These are phyloP conservation scores for Yamadazyma nakazawae DNA, from an alignment of 805 yeast species.

Conservation along the genomic window DNA sequence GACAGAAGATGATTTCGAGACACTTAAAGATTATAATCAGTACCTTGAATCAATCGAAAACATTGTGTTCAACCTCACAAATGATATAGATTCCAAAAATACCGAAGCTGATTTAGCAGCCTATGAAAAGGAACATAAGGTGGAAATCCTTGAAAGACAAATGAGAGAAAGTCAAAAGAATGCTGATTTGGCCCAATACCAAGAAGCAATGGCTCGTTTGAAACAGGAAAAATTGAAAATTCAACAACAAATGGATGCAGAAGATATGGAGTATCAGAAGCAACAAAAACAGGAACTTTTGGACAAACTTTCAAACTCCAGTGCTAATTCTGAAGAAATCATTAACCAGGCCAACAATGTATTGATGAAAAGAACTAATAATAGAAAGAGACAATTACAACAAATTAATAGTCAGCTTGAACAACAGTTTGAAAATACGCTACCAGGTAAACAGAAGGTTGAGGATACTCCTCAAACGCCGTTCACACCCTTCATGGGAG, in stretches of 20 bases:
- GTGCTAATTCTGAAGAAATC: constrained; percentile 36
- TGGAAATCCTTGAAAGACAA: constrained; percentile 72
- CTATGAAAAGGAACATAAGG: constrained; percentile 71
- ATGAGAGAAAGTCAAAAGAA: constrained; percentile 56
- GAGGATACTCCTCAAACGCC: constrained; percentile 43
- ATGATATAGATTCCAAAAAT: constrained; percentile 63
- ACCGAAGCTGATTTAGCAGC: constrained; percentile 64
- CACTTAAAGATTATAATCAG: constrained; percentile 59
- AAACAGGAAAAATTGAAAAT: constrained; percentile 65
- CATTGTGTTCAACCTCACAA: constrained; percentile 70
- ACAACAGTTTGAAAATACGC: constrained; percentile 31
- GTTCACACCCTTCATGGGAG: constrained; percentile 94
- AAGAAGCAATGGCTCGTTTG: constrained; percentile 49
- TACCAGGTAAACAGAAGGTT: constrained; percentile 16
- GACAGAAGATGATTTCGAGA: constrained; percentile 66
- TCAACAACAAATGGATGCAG: constrained; percentile 55
- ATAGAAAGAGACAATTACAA: constrained; percentile 58
- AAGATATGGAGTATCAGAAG: constrained; percentile 37
- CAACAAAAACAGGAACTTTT: constrained; percentile 41
- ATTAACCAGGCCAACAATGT: constrained; percentile 35
- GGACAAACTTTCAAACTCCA: constrained; percentile 34
- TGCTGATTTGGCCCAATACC: constrained; percentile 68
- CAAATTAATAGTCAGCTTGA: constrained; percentile 58
- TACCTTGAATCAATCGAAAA: constrained; percentile 85
- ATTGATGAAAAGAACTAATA: constrained; percentile 58